These are phyloP conservation scores for Exophiala spinifera DNA, from an alignment of 2,329 filamentous ascomycete genomes.

Conservation along the genomic window DNA sequence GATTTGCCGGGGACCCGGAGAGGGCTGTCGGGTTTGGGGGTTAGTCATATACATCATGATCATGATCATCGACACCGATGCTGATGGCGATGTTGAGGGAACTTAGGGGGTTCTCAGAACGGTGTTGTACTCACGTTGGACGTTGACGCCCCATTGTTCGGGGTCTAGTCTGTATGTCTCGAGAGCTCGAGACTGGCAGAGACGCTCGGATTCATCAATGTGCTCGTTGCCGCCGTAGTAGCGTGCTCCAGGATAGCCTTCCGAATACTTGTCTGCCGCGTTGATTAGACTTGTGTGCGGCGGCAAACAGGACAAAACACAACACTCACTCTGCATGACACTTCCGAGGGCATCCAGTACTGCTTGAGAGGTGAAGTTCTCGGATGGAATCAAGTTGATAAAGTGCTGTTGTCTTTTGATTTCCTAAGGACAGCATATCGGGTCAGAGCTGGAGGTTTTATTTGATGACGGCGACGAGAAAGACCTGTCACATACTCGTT, in stretches of 20 bases:
- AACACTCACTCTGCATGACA: conserved; percentile 69
- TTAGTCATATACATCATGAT: too few species aligned
- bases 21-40: conserved; percentile 45
- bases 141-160: conserved; percentile 96
- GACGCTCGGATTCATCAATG: conserved; percentile 92
- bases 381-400: conserved; percentile 96
- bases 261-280: conserved; percentile 81
- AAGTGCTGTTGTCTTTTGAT: conserved; percentile 88
- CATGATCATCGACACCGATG: too few species aligned
- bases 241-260: conserved; percentile 94
- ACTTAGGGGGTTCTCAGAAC: too few species aligned
- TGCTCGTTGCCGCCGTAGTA: conserved; percentile 99
- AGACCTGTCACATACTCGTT: conserved; percentile 79
- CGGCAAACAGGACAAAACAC: neutral
- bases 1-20: conserved; percentile 89
- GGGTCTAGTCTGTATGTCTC: conserved; percentile 83
- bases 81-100: too few species aligned
- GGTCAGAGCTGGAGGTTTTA: conserved; percentile 6
- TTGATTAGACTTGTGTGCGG: conserved; percentile 4
- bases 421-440: conserved; percentile 14
- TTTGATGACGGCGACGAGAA: too few species aligned
- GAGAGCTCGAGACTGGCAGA: conserved; percentile 91
- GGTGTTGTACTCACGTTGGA: conserved; percentile 62
- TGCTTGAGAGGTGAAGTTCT: conserved; percentile 98
- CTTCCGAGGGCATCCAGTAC: conserved; percentile 96